Conservation (phyloP, 148 eudicot species). For the Rheum nobile region DNA sequence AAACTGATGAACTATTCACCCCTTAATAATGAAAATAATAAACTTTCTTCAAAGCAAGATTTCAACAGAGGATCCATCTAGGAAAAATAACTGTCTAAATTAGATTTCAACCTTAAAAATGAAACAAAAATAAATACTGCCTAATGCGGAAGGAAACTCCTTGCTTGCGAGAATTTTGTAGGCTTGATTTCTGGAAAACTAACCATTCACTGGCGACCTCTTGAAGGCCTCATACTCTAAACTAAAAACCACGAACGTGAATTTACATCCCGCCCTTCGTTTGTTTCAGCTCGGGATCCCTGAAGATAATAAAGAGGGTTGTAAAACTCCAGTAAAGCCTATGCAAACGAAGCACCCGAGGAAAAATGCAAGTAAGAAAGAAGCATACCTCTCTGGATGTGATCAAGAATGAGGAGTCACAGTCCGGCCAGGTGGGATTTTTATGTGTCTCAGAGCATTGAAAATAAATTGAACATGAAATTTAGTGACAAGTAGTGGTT, state of each 20-base stretch:
- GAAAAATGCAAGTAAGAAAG: background rate
- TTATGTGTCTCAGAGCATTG: conserved; percentile 89
- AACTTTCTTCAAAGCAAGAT: background rate
- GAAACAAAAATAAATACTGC: conserved; percentile 10
- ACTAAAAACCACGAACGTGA: background rate
- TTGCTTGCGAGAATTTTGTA: background rate
- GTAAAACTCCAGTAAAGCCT: background rate
- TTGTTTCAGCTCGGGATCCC: conserved; percentile 38
- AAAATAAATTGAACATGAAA: background rate
- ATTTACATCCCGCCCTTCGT: conserved; percentile 19
- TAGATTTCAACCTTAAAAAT: background rate
- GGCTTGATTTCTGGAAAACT: background rate
- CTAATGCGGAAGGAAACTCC: background rate
- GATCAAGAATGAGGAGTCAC: conserved; percentile 91
- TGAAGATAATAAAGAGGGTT: conserved; percentile 8
- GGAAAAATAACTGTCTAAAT: background rate
- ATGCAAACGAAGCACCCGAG: background rate
- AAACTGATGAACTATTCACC: background rate
- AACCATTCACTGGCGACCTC: background rate
- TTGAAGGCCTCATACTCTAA: background rate
- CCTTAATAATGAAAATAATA: background rate
- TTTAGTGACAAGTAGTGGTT: background rate
- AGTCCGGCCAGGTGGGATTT: conserved; percentile 95
- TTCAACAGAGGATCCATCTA: background rate
- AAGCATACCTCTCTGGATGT: conserved; percentile 59